Evolutionary conservation across 148 eudicot species (phyloP).

Genomic region (Diospyros lotus): DNA sequence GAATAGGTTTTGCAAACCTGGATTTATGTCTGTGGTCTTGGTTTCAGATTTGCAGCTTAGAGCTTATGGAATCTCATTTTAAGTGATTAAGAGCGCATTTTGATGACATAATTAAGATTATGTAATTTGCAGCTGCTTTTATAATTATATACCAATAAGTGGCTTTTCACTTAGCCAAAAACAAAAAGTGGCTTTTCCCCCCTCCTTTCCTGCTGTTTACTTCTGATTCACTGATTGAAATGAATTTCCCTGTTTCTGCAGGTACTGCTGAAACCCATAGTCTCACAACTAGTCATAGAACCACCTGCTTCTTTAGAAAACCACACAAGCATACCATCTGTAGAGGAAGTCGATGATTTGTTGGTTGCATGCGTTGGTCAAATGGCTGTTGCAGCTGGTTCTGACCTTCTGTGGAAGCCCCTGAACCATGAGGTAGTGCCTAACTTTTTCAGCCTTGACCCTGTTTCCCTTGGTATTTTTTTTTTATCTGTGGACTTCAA

Average conservation of each 20-base stretch:
- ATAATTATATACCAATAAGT: background rate
- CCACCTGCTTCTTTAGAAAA: slow-evolving; percentile 65
- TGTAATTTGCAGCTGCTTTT: background rate
- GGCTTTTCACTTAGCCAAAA: background rate
- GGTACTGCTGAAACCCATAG: slow-evolving; percentile 76
- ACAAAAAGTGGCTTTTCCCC: background rate
- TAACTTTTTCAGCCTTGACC: slow-evolving; percentile 1
- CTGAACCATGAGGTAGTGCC: slow-evolving; percentile 77
- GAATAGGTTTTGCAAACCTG: no score
- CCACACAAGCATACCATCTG: slow-evolving; percentile 49
- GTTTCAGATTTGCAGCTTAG: background rate
- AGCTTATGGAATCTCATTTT: background rate
- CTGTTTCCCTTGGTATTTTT: background rate
- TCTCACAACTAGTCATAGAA: slow-evolving; percentile 61
- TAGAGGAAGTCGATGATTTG: slow-evolving; percentile 66
- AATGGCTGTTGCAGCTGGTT: slow-evolving; percentile 90
- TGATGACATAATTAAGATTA: background rate
- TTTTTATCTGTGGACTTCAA: background rate
- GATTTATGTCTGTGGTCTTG: background rate
- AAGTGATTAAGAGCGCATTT: background rate
- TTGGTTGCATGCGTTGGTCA: slow-evolving; percentile 83
- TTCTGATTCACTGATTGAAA: background rate
- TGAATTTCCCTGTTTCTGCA: slow-evolving; percentile 17
- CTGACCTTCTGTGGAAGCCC: slow-evolving; percentile 92
- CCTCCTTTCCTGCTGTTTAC: background rate